Percentiles rank a stretch among this genome's conserved stretches.
These are phyloP conservation scores for Globisporangium mamillatum DNA, from an alignment of 352 stramenopile species.

Conservation along the genomic window DNA sequence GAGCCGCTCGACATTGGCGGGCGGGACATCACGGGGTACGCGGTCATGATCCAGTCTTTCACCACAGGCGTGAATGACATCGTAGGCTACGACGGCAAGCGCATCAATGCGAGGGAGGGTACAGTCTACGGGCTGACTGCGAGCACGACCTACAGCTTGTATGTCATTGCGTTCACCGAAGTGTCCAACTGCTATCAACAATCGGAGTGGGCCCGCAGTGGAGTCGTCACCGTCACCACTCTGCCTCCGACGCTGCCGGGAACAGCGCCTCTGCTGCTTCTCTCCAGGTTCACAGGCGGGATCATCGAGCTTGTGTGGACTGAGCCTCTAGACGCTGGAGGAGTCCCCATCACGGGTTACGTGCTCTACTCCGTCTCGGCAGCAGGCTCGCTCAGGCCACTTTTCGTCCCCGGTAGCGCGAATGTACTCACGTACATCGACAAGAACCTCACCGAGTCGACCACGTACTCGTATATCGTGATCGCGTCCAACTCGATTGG, in stretches of 20 bases:
- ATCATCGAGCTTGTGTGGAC: conserved; percentile 36
- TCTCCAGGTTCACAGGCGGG: conserved; percentile 30
- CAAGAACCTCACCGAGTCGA: conserved; percentile 46
- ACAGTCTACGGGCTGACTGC: conserved; percentile 31
- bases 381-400: conserved; percentile 10
- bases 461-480: conserved; percentile 48
- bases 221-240: conserved; percentile 13
- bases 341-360: conserved; percentile 29
- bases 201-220: conserved; percentile 22
- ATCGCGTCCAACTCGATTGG: conserved; percentile 36
- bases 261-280: conserved; percentile 22
- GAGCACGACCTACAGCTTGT: conserved; percentile 27
- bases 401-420: conserved; percentile 26
- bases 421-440: conserved; percentile 33
- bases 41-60: conserved; percentile 26
- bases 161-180: conserved; percentile 35
- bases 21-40: conserved; percentile 43
- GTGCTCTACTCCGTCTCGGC: conserved; percentile 24
- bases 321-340: conserved; percentile 29
- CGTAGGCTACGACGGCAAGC: conserved; percentile 52
- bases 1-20: conserved; percentile 60
- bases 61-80: conserved; percentile 8
- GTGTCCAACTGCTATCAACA: conserved; percentile 33
- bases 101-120: conserved; percentile 12
- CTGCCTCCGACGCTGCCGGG: conserved; percentile 21